Conservation (phyloP, 1,284 basidiomycete species). For the Thecaphora thlaspeos region DNA sequence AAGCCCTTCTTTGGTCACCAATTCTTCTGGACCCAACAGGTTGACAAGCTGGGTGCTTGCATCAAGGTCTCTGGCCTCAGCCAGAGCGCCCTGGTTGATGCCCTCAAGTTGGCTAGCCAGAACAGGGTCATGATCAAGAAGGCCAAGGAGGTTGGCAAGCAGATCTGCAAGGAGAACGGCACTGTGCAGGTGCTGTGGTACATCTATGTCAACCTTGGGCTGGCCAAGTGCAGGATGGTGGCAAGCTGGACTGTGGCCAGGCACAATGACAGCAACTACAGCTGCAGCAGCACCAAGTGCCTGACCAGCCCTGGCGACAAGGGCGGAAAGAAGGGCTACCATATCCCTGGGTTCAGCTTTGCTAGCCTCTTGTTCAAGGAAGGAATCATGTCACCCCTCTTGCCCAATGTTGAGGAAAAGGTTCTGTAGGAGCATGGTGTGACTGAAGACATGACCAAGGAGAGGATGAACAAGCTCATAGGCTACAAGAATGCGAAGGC, state of each 20-base stretch:
- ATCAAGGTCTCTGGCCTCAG: conserved; percentile 80
- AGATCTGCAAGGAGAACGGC: conserved; percentile 63
- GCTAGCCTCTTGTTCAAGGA: background rate
- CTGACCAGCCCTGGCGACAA: background rate
- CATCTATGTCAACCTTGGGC: conserved; percentile 36
- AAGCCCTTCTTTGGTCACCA: conserved; percentile 97
- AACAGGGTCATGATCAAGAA: conserved; percentile 82
- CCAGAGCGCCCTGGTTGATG: conserved; percentile 72
- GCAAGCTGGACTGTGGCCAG: background rate
- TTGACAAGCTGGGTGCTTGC: conserved; percentile 87
- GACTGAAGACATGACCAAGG: conserved; percentile 10
- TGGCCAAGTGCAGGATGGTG: conserved; percentile 22
- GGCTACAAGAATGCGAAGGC: conserved; percentile 41
- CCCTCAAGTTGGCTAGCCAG: conserved; percentile 76
- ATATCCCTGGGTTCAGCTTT: background rate
- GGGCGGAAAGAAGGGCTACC: background rate
- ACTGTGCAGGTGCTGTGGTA: conserved; percentile 54
- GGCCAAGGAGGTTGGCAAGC: conserved; percentile 67
- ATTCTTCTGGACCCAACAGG: conserved; percentile 90
- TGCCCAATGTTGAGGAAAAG: no score
- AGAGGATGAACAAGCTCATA: conserved; percentile 17
- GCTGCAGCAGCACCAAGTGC: background rate
- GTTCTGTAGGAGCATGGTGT: no score
- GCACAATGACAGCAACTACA: background rate
- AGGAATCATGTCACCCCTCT: no score